Conservation (phyloP, 805 yeast genomes). For the Metschnikowia corniflorae region DNA sequence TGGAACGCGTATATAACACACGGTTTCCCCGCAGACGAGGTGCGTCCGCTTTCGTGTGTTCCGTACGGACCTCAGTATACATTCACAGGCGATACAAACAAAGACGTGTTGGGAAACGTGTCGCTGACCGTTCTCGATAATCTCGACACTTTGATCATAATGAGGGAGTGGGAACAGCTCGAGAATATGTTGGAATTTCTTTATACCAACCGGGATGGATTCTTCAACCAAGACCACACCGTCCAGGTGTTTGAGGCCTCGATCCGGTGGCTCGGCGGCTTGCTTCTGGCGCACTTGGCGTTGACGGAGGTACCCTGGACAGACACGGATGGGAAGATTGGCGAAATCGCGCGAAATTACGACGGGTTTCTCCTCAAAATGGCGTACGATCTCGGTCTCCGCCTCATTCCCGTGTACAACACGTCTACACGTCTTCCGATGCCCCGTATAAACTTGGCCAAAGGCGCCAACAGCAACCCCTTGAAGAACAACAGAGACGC, state of each 20-base stretch:
- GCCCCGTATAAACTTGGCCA: slow-evolving; percentile 69
- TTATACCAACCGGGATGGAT: slow-evolving; percentile 33
- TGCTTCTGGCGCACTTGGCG: slow-evolving; percentile 68
- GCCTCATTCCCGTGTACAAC: slow-evolving; percentile 67
- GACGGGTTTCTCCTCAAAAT: slow-evolving; percentile 67
- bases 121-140: slow-evolving; percentile 77
- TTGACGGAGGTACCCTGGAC: slow-evolving; percentile 26
- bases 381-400: slow-evolving; percentile 73
- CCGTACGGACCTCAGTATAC: slow-evolving; percentile 63
- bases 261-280: slow-evolving; percentile 78
- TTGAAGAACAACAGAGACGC: slow-evolving; percentile 53
- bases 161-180: slow-evolving; percentile 61
- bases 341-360: slow-evolving; percentile 37
- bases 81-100: slow-evolving; percentile 53
- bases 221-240: slow-evolving; percentile 62
- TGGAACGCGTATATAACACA: slow-evolving; percentile 63
- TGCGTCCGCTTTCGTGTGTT: slow-evolving; percentile 67
- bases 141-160: slow-evolving; percentile 71
- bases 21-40: slow-evolving; percentile 83
- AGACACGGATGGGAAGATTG: neutral
- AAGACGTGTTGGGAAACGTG: slow-evolving; percentile 84
- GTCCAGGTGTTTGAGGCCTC: slow-evolving; percentile 88
- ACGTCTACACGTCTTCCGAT: slow-evolving; percentile 64
- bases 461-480: slow-evolving; percentile 49
- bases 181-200: slow-evolving; percentile 29